Percentiles rank a stretch among this genome's conserved stretches.
Evolutionary conservation across 2,329 filamentous ascomycete genomes (phyloP).

Genomic region (Pestalotiopsis sp.): DNA sequence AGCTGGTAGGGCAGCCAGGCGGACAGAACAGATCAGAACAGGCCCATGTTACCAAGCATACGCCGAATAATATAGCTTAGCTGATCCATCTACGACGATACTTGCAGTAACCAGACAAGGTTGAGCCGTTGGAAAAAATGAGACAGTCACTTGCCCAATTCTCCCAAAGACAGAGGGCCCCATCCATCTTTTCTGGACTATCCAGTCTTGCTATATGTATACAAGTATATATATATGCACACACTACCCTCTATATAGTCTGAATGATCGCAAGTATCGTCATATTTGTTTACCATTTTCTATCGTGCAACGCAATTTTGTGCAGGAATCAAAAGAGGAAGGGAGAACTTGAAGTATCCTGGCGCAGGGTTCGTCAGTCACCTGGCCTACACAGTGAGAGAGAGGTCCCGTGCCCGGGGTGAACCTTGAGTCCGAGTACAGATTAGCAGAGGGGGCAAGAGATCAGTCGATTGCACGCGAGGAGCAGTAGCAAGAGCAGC

Average conservation of each 20-base stretch:
- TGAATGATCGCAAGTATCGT: neutral
- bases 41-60: no score
- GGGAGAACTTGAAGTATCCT: neutral
- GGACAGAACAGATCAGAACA: no score
- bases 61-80: neutral
- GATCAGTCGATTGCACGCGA: conserved; percentile 7
- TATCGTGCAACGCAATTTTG: neutral
- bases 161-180: neutral
- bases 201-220: neutral
- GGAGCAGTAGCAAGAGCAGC: neutral
- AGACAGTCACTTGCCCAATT: neutral
- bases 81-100: neutral
- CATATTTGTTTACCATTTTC: neutral
- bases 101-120: neutral
- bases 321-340: neutral
- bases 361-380: neutral
- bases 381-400: neutral
- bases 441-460: conserved; percentile 1
- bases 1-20: neutral
- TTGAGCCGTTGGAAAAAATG: neutral
- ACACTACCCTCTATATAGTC: neutral
- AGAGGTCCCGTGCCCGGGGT: conserved; percentile 3
- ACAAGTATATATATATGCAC: neutral
- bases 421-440: neutral
- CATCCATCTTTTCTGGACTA: neutral